A percentile compares a stretch with the other conserved stretches of the same genome.
These are phyloP conservation scores for Amanita exitialis DNA, from an alignment of 768 basidiomycete species.

Conservation along the genomic window DNA sequence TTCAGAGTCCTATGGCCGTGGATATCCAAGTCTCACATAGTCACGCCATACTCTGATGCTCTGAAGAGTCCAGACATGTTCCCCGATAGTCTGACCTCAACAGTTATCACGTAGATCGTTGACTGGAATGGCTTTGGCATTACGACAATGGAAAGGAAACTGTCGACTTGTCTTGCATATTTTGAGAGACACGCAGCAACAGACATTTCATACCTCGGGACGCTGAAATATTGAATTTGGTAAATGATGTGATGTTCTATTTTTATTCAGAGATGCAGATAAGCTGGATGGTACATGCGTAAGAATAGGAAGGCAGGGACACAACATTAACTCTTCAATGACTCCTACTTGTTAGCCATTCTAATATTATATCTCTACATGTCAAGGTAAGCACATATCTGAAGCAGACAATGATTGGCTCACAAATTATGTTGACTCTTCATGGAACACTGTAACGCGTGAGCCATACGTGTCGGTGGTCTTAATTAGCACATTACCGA, in stretches of 20 bases:
- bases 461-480: background rate
- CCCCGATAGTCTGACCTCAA: no score
- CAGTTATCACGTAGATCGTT: no score
- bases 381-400: background rate
- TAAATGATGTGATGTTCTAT: background rate
- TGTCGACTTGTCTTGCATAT: no score
- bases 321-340: slow-evolving; percentile 29
- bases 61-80: no score
- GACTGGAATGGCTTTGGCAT: no score
- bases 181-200: no score
- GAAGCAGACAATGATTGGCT: slow-evolving; percentile 14
- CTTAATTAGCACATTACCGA: slow-evolving; percentile 34
- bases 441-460: slow-evolving; percentile 72
- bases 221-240: no score
- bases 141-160: no score
- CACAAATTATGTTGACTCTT: slow-evolving; percentile 91
- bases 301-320: background rate
- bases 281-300: background rate
- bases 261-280: background rate
- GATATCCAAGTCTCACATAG: no score
- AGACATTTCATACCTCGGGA: no score
- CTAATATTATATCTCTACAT: slow-evolving; percentile 70
- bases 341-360: slow-evolving; percentile 76
- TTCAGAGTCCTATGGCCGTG: no score
- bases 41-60: no score